phyloP scores from a whole-genome alignment of 176 grass and related monocot genomes.

The Zoysia pacifica region DNA sequence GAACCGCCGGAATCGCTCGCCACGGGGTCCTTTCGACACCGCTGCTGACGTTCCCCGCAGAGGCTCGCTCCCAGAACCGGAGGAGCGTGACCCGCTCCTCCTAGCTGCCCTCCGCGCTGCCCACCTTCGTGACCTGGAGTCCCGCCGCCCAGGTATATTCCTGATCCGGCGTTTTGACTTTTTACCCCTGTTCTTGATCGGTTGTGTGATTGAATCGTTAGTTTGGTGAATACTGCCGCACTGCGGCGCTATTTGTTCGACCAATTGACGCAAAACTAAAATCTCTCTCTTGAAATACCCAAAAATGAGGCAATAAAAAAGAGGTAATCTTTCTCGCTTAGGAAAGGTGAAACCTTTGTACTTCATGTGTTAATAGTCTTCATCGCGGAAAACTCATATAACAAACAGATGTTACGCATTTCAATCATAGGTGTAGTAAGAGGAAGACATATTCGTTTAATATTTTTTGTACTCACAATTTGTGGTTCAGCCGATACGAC shows the following conservation, averaged over 20 bases:
- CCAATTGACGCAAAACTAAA: not conserved
- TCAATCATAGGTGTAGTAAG: not conserved
- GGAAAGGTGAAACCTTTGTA: not conserved
- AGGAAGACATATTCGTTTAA: too few species aligned
- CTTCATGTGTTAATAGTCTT: not conserved
- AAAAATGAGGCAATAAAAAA: too few species aligned
- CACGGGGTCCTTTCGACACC: not conserved
- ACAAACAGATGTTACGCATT: not conserved
- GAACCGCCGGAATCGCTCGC: not conserved
- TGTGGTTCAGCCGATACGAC: not conserved
- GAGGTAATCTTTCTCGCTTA: not conserved
- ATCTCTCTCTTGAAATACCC: not conserved
- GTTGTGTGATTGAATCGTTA: not conserved
- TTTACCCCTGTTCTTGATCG: not conserved
- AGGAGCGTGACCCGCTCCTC: slow-evolving; percentile 46
- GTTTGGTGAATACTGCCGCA: not conserved
- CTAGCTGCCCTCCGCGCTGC: slow-evolving; percentile 39
- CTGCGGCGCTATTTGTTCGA: slow-evolving; percentile 23
- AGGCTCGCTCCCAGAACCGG: slow-evolving; percentile 9
- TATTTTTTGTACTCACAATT: too few species aligned
- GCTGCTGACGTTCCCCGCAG: not conserved
- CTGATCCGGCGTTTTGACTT: not conserved
- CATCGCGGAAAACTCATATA: not conserved
- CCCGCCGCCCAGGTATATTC: slow-evolving; percentile 45
- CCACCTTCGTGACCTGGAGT: slow-evolving; percentile 54